phyloP scores from a whole-genome alignment of 176 grass and related monocot species.

The bread wheat (Triticum aestivum) region DNA sequence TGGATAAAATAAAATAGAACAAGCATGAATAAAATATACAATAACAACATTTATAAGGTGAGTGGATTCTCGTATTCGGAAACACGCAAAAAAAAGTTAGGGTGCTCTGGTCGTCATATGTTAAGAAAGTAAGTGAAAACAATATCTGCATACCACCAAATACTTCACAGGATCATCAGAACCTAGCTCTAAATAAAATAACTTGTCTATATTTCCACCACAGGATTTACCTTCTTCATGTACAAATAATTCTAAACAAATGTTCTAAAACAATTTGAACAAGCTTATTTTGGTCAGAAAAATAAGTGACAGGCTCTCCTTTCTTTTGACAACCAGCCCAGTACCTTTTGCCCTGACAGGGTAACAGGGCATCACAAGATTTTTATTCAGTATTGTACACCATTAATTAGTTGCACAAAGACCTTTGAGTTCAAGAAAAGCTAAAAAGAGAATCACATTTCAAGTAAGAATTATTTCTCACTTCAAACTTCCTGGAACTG shows the following conservation, averaged over 20 bases:
- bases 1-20: conserved; percentile 23
- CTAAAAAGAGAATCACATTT: conserved; percentile 8
- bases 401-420: conserved; percentile 1
- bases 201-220: not conserved
- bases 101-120: not conserved
- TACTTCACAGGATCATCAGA: not conserved
- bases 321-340: conserved; percentile 3
- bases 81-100: not conserved
- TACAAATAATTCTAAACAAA: not conserved
- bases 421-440: conserved; percentile 1
- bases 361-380: not conserved
- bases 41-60: not conserved
- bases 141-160: not conserved
- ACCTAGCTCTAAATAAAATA: conserved; percentile 14
- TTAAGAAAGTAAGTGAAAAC: not conserved
- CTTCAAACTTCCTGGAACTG: not conserved
- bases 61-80: not conserved
- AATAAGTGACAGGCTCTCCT: not conserved
- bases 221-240: not conserved
- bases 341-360: not conserved
- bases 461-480: conserved; percentile 18
- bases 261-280: not conserved
- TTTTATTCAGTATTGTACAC: not conserved
- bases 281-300: not conserved
- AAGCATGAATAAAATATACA: conserved; percentile 16